Percentiles rank a stretch among this genome's conserved stretches.
Evolutionary conservation across 352 stramenopile genomes (phyloP).

Genomic region (Blastocystis sp.): DNA sequence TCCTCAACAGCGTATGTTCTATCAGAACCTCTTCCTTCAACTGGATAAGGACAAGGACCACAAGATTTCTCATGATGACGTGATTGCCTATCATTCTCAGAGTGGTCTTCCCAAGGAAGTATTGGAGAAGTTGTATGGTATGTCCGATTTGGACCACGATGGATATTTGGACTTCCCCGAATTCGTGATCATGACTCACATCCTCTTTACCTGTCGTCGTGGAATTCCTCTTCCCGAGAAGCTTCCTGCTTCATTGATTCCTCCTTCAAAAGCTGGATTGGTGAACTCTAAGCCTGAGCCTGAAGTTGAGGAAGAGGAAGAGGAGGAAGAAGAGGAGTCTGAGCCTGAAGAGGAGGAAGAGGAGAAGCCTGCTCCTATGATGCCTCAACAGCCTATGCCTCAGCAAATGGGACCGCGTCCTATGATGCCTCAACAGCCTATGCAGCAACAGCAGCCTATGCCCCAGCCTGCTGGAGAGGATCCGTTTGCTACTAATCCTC

Average conservation of each 20-base stretch:
- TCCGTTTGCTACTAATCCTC: slow-evolving; percentile 39
- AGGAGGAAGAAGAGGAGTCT: background rate
- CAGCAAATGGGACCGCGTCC: background rate
- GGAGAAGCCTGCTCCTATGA: background rate
- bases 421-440: too few species aligned
- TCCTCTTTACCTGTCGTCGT: background rate
- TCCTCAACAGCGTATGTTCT: background rate
- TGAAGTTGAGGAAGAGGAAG: background rate
- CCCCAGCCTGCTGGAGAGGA: too few species aligned
- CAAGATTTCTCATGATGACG: background rate
- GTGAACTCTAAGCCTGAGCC: too few species aligned
- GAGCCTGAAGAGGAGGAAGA: background rate
- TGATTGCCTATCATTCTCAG: slow-evolving; percentile 8
- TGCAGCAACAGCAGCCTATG: too few species aligned
- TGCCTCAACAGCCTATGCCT: background rate
- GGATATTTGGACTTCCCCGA: background rate
- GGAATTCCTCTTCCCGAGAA: too few species aligned
- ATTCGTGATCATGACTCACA: background rate
- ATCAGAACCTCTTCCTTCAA: slow-evolving; percentile 10
- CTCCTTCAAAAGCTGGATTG: too few species aligned
- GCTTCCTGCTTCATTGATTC: too few species aligned
- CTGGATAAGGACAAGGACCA: background rate
- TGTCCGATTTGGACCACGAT: background rate
- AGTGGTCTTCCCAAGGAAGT: too few species aligned
- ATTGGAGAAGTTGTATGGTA: background rate